phyloP scores from a whole-genome alignment of 1,284 basidiomycete species.

The Lentinus polychrous region DNA sequence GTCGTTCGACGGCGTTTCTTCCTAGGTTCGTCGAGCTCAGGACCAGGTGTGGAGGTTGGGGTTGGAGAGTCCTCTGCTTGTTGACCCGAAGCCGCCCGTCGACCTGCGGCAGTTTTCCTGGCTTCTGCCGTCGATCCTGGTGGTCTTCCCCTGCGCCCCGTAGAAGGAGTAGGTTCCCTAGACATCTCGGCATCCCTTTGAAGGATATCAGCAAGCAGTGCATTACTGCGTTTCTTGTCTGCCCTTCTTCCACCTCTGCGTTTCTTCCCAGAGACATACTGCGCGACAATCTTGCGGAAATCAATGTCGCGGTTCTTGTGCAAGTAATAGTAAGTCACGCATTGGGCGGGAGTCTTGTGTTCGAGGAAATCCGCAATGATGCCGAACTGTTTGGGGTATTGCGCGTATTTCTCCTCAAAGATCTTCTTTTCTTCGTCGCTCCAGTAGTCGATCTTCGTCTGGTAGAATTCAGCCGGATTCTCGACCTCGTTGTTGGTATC shows the following conservation, averaged over 20 bases:
- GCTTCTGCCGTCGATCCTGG: slow-evolving; percentile 15
- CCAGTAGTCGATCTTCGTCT: slow-evolving; percentile 76
- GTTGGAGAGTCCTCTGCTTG: slow-evolving; percentile 41
- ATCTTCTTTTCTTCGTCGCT: slow-evolving; percentile 78
- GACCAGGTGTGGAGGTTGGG: slow-evolving; percentile 49
- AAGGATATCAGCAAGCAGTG: slow-evolving; percentile 70
- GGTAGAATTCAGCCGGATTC: slow-evolving; percentile 76
- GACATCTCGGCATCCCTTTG: slow-evolving; percentile 68
- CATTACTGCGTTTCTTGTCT: slow-evolving; percentile 72
- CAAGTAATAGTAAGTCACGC: slow-evolving; percentile 91
- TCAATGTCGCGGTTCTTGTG: slow-evolving; percentile 87
- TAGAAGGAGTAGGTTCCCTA: slow-evolving; percentile 16
- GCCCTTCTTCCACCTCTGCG: slow-evolving; percentile 48
- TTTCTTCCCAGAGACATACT: slow-evolving; percentile 59
- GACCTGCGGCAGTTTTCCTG: slow-evolving; percentile 27
- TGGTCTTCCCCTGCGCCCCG: slow-evolving; percentile 14
- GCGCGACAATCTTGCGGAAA: slow-evolving; percentile 70
- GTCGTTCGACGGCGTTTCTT: slow-evolving; percentile 28
- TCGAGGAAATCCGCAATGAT: slow-evolving; percentile 76
- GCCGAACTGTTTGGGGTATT: slow-evolving; percentile 92
- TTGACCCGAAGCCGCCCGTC: slow-evolving; percentile 26
- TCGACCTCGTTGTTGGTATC: slow-evolving; percentile 81
- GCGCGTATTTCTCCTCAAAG: slow-evolving; percentile 79
- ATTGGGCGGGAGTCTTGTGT: slow-evolving; percentile 85
- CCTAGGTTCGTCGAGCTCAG: slow-evolving; percentile 48